These are phyloP conservation scores for Euryodendron excelsum DNA, from an alignment of 148 eudicot genomes.

Conservation along the genomic window DNA sequence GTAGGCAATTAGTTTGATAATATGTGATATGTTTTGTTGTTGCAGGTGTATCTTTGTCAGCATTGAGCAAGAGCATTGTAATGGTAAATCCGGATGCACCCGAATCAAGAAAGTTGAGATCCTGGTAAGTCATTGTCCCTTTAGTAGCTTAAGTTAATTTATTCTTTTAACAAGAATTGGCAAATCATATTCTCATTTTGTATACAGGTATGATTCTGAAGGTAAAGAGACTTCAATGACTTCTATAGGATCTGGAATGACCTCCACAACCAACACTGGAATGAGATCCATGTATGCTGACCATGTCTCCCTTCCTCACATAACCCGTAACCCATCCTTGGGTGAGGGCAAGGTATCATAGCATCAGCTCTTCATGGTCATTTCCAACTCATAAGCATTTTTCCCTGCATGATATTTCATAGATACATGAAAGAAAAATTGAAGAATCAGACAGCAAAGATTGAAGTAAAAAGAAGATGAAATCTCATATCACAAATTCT, in stretches of 20 bases:
- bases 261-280: slow-evolving; percentile 47
- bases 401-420: not conserved
- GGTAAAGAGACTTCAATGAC: slow-evolving; percentile 86
- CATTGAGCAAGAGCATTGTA: slow-evolving; percentile 71
- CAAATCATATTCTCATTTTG: not conserved
- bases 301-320: slow-evolving; percentile 63
- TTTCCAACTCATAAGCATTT: not conserved
- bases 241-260: slow-evolving; percentile 75
- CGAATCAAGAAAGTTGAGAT: slow-evolving; percentile 65
- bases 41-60: slow-evolving; percentile 86
- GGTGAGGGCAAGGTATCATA: slow-evolving; percentile 82
- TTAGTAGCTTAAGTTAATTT: no score
- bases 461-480: no score
- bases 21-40: not conserved
- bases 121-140: slow-evolving; percentile 46
- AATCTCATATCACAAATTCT: no score
- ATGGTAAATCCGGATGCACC: slow-evolving; percentile 78
- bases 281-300: slow-evolving; percentile 65
- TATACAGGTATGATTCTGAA: slow-evolving; percentile 76
- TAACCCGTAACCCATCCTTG: slow-evolving; percentile 59
- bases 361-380: not conserved
- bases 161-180: no score
- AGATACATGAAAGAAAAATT: not conserved
- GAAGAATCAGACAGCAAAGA: no score
- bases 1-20: not conserved